A percentile compares a stretch with the other conserved stretches of the same genome.
Evolutionary conservation across 2,329 filamentous ascomycete species (phyloP).

Genomic region (Fusarium phyllophilum): DNA sequence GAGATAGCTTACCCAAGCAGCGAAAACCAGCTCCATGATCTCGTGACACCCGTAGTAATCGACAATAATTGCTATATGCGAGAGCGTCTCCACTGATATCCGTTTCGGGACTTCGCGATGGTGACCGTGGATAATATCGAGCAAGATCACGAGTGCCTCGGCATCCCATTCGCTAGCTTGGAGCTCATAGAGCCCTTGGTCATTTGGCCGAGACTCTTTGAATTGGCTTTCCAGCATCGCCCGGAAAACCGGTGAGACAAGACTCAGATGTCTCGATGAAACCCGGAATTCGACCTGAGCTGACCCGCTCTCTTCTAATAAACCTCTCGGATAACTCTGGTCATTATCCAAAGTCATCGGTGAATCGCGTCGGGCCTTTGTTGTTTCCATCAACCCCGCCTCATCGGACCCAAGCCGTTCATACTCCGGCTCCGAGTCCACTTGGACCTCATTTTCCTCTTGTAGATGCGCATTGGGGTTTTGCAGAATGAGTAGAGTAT

Average conservation of each 20-base stretch:
- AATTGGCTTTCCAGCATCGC: constrained; percentile 23
- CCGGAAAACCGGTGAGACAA: constrained; percentile 28
- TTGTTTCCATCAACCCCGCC: constrained; percentile 4
- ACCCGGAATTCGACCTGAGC: constrained; percentile 17
- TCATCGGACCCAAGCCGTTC: constrained; percentile 4
- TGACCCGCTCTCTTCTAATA: not conserved
- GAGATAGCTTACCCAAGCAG: constrained; percentile 9
- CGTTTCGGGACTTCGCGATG: constrained; percentile 33
- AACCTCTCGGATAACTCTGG: constrained; percentile 1
- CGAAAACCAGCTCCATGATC: constrained; percentile 28
- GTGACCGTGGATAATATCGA: constrained; percentile 45
- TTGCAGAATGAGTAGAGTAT: constrained; percentile 14
- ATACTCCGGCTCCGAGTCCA: constrained; percentile 23
- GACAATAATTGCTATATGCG: constrained; percentile 44
- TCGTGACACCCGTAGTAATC: constrained; percentile 48
- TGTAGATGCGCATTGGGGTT: constrained; percentile 5
- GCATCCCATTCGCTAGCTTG: constrained; percentile 41
- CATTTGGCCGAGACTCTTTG: constrained; percentile 8
- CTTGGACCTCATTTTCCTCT: not conserved
- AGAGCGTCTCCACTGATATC: constrained; percentile 37
- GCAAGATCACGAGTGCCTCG: constrained; percentile 43
- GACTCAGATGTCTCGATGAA: constrained; percentile 23
- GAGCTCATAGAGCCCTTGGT: constrained; percentile 14
- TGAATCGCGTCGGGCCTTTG: constrained; percentile 10
- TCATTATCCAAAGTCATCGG: constrained; percentile 22